Conservation (phyloP, 2,329 filamentous ascomycete genomes). For the Diplodia scrobiculata region DNA sequence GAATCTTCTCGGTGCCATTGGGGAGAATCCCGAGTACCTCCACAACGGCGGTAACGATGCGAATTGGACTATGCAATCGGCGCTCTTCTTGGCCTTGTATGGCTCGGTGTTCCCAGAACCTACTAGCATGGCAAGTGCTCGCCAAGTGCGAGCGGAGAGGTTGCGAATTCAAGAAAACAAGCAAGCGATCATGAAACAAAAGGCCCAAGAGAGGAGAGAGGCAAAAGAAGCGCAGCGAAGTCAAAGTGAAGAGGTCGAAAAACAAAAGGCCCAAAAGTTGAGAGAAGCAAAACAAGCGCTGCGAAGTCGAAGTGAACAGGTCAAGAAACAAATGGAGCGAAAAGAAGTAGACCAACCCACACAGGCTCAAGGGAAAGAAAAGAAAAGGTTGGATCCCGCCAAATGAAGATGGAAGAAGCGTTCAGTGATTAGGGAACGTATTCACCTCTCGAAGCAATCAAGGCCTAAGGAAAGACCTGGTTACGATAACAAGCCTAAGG, state of each 20-base stretch:
- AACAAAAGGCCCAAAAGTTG: not conserved
- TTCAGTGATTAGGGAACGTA: too few species aligned
- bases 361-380: not conserved
- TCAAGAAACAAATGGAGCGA: too few species aligned
- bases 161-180: too few species aligned
- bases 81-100: slow-evolving; percentile 53
- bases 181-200: not conserved
- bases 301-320: too few species aligned
- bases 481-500: too few species aligned
- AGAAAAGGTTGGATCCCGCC: too few species aligned
- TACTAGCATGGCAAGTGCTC: not conserved
- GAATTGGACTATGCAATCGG: slow-evolving; percentile 71
- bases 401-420: too few species aligned
- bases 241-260: not conserved
- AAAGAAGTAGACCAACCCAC: too few species aligned
- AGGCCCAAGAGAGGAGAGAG: not conserved
- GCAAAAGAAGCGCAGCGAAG: not conserved
- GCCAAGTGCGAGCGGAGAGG: not conserved
- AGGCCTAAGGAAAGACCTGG: not conserved
- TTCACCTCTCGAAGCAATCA: too few species aligned
- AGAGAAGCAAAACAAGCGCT: not conserved
- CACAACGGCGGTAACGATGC: slow-evolving; percentile 91
- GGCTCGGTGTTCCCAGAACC: not conserved
- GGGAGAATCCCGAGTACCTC: slow-evolving; percentile 64
- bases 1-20: slow-evolving; percentile 64